Base-by-base conservation (phyloP, 2,329 filamentous ascomycete genomes). In the Biscogniauxia marginata region DNA sequence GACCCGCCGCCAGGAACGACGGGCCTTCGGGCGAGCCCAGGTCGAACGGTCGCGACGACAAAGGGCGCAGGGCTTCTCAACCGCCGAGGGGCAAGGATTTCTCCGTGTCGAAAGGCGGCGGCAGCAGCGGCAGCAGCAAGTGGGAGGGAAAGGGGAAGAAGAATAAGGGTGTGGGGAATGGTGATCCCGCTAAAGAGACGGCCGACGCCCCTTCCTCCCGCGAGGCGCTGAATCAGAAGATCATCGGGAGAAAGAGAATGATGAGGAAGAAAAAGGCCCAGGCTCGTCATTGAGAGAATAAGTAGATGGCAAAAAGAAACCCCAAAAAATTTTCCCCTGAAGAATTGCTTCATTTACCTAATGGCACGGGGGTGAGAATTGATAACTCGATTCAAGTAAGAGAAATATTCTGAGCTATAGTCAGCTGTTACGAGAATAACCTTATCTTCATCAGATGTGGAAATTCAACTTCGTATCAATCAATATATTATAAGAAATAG, bases 211-310 rank as follows among this genome's bases (percentile, higher is more conserved):
- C 22, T 23, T 55, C 58, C n/a, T 61, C 66, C 3, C 74, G 75
- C 59, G 65, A 76, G 50, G 71, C 71, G 2, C 72, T 83, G 67
- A 75, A 83, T 67, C 90, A 91, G 67, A 87, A 86, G 68, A 90
- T 97, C 68, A 96, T 96, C 72, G 87, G 86, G 49, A 87, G 90
- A 73, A 97, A 96, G 79, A 82, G 91, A 60, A 84, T 89, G 77
- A 83, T 88, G 79, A 84, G 91, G 57, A 88, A 88, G 73, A 89
- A 87, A 75, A 85, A 85, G 76, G 74, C 76, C 5, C 64, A 71
- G 16, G 61, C 67, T 9, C 73, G 76, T 49, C 70, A 68, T 25
- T 71, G 30, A 16, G 30, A 16, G 5, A 34, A 9, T 11, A 8
- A 16, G 30, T 16, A 39, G 30, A 7, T 34, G 9, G 24, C 30